Evolutionary conservation across 164 flowering plant species (phyloP).

Genomic region (Annona squamosa): DNA sequence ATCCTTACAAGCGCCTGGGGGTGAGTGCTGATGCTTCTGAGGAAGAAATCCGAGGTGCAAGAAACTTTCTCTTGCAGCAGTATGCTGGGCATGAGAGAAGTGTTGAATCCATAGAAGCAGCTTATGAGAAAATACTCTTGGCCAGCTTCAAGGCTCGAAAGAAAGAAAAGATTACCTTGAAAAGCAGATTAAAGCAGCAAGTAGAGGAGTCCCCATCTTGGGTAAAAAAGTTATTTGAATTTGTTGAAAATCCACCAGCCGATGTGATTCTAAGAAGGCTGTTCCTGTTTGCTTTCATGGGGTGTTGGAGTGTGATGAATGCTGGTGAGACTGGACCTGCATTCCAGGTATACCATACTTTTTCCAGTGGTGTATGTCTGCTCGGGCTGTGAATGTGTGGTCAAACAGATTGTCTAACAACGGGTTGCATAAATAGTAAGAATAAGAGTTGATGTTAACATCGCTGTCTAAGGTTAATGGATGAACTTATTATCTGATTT

Average conservation of each 20-base stretch:
- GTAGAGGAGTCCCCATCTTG: slow-evolving; percentile 98
- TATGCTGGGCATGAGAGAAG: slow-evolving; percentile 84
- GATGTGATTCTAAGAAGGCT: slow-evolving; percentile 76
- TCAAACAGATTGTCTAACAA: no score
- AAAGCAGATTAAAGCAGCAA: slow-evolving; percentile 69
- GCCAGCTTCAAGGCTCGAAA: slow-evolving; percentile 66
- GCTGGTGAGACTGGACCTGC: slow-evolving; percentile 98
- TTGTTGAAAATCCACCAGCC: slow-evolving; percentile 73
- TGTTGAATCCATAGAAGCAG: slow-evolving; percentile 87
- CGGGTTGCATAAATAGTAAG: no score
- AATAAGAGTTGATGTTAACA: no score
- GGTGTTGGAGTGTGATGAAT: slow-evolving; percentile 84
- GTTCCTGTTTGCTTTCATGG: slow-evolving; percentile 87
- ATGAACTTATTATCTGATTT: no score
- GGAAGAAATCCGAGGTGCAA: slow-evolving; percentile 89
- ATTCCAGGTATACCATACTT: slow-evolving; percentile 63
- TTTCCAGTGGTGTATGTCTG: neutral
- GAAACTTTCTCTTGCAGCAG: slow-evolving; percentile 83
- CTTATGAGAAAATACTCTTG: slow-evolving; percentile 86
- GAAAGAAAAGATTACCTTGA: slow-evolving; percentile 84
- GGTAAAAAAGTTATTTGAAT: slow-evolving; percentile 60
- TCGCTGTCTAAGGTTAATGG: no score
- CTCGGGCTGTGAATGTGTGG: no score
- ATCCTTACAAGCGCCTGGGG: slow-evolving; percentile 90
- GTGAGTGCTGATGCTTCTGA: slow-evolving; percentile 69